Evolutionary conservation across 768 basidiomycete species (phyloP), one percentile per base, ranked within the genome.

Genomic region (Pulveroboletus sp.): DNA sequence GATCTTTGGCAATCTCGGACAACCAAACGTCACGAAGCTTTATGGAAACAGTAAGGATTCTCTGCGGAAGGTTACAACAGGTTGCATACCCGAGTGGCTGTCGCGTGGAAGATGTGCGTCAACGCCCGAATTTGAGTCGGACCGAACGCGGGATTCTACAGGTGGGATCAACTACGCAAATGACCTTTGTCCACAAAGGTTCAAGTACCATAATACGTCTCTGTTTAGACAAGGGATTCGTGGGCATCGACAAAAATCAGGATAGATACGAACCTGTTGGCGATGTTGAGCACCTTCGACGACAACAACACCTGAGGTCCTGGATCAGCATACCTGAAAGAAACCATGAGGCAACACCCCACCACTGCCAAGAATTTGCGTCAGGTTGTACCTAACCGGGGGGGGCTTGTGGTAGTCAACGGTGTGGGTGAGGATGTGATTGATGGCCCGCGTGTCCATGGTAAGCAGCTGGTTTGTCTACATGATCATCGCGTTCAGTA

Each of bases 61-160:
- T 15, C 1, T 8, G 1, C 15, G 11, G 18, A 18, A 30, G 43
- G 5, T 7, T 9, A 17, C 21, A 8, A 12, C 33, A 21, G 3
- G 24, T 8, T 3, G n/a, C 57, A 27, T 60, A 80, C 82, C 63
- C 79, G 68, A 5, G 74, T 52, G 1, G 83, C 68, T 60, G 83
- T 85, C 6, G 78, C 73, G 3, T 80, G 52, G 51, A 85, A 83
- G 18, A 83, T 77, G 14, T 73, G 72, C 0, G 80, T 81, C n/a
- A 84, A 58, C 46, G 78, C 77, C 2, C 82, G 70, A 36, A 85
- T 74, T 57, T 84, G 81, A 1, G 75, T 66, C 2, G 74, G 71
- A 5, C 83, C 80, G 57, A 86, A 86, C 0, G 82, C 82, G n/a
- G 83, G 83, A 52, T 85, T 85, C 83, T 74, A n/a, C n/a, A 27